Conservation (phyloP, 2,329 filamentous ascomycete genomes). For the Penicillium oxalicum region DNA sequence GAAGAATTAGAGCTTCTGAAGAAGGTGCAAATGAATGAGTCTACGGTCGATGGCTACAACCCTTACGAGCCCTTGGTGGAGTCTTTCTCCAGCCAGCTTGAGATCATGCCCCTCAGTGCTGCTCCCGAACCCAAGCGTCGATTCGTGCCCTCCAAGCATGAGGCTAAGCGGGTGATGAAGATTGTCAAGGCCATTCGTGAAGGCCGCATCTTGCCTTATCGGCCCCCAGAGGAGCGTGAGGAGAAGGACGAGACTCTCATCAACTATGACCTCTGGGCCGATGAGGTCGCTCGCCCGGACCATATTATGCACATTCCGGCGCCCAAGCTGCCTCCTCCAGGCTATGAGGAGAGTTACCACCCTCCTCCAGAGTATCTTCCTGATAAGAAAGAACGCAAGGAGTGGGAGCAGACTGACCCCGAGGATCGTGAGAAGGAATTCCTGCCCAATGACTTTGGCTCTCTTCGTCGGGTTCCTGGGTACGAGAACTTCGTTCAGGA, state of each 20-base stretch:
- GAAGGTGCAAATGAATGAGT: slow-evolving; percentile 81
- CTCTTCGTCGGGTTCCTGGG: slow-evolving; percentile 84
- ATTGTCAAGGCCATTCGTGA: slow-evolving; percentile 92
- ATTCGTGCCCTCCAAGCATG: slow-evolving; percentile 94
- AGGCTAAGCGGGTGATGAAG: slow-evolving; percentile 94
- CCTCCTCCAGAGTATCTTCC: slow-evolving; percentile 92
- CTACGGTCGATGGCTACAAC: slow-evolving; percentile 82
- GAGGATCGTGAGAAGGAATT: slow-evolving; percentile 90
- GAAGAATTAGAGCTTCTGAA: slow-evolving; percentile 86
- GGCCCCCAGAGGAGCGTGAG: slow-evolving; percentile 66
- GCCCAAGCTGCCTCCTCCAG: slow-evolving; percentile 85
- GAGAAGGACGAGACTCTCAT: slow-evolving; percentile 65
- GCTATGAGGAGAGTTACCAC: slow-evolving; percentile 94
- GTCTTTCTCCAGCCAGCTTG: slow-evolving; percentile 84
- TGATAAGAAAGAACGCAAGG: slow-evolving; percentile 71
- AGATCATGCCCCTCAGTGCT: slow-evolving; percentile 90
- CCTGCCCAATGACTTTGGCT: slow-evolving; percentile 72
- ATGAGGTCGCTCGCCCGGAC: slow-evolving; percentile 74
- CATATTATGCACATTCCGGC: slow-evolving; percentile 93
- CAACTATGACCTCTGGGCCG: slow-evolving; percentile 89
- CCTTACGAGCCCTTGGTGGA: slow-evolving; percentile 91
- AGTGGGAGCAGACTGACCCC: slow-evolving; percentile 79
- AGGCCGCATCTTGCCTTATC: slow-evolving; percentile 87
- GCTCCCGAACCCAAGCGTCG: slow-evolving; percentile 93
- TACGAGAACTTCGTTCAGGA: slow-evolving; percentile 90